A percentile compares a stretch with the other conserved stretches of the same genome.
Conservation (phyloP, 1,284 basidiomycete species). For the Sanguinoderma infundibulare region DNA sequence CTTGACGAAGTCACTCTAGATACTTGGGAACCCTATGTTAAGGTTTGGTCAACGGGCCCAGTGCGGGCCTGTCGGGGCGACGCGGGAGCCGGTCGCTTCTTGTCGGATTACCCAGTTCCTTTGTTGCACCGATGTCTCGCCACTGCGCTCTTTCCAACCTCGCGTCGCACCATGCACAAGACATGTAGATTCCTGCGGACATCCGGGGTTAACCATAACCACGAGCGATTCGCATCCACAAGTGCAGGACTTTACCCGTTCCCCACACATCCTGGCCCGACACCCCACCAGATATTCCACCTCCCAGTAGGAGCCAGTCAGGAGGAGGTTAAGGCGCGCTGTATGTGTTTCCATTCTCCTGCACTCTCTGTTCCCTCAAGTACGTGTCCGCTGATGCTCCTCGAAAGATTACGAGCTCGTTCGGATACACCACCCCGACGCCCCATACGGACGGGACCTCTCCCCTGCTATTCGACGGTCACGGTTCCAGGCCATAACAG, state of each 20-base stretch:
- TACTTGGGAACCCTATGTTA: too few relatives aligned
- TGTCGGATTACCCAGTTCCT: too few relatives aligned
- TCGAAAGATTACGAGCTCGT: conserved; percentile 56
- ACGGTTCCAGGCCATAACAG: conserved; percentile 53
- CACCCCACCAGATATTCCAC: conserved; percentile 59
- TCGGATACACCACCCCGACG: conserved; percentile 56
- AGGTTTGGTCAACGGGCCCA: too few relatives aligned
- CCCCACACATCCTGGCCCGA: conserved; percentile 45
- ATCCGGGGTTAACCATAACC: not conserved
- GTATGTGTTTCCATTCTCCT: conserved; percentile 37
- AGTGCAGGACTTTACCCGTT: conserved; percentile 38
- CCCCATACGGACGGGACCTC: conserved; percentile 37
- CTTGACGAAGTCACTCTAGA: too few relatives aligned
- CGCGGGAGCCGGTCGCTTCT: too few relatives aligned
- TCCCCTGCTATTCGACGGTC: conserved; percentile 43
- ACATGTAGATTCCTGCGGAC: not conserved
- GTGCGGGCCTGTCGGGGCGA: too few relatives aligned
- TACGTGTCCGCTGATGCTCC: not conserved
- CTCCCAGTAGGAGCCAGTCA: conserved; percentile 48
- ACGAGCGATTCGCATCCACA: conserved; percentile 30
- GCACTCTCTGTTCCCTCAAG: too few relatives aligned
- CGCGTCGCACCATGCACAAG: too few relatives aligned
- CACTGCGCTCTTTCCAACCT: too few relatives aligned
- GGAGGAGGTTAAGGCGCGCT: conserved; percentile 52
- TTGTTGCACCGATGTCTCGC: too few relatives aligned